Evolutionary conservation across 768 basidiomycete genomes (phyloP), one percentile per base, ranked within the genome.

Genomic region (Kwoniella dejecticola): DNA sequence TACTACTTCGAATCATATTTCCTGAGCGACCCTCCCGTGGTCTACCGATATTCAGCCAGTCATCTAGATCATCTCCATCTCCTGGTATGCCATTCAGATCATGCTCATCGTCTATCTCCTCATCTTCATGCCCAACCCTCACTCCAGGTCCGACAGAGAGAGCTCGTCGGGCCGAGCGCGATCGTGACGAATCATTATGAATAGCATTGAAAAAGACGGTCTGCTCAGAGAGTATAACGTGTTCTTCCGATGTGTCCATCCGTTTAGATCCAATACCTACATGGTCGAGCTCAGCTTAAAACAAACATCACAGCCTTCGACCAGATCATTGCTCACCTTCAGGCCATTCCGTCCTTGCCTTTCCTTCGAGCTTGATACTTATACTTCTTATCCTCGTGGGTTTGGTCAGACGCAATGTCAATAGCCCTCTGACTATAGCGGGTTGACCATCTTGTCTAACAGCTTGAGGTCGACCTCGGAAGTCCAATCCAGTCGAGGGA

Each of bases 311-410:
- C 46, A 26, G 7, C n/a, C n/a, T n/a, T 49, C n/a, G 38, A 13
- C 31, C 33, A 29, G 5, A 33, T 4, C 12, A 13, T 23, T 19
- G 75, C 83, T 52, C 62, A 92, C 94, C 90, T 83, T 96, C 92
- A 1, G 88, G 87, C 88, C 91, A 96, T 36, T 86, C 84, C 3
- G 87, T 89, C 23, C 82, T 80, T 2, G 87, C 82, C 60, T 82
- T 88, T 2, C 89, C 93, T 45, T 86, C 82, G 21, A 99, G 80
- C 75, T 87, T 85, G 38, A 96, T 82, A 57, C 88, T 87, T 59
- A 99, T 93, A 70, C 87, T 89, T 30, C 88, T 87, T 67, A 99
- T 87, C 76, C 87, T 87, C 54, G 86, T 92, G 0, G 92, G 86
- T 75, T 95, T 95, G 29, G 81, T 81, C 40, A 89, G 79, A 13